Percentiles rank a stretch among this genome's conserved stretches.
These are phyloP conservation scores for Arachnomyces sp. DNA, from an alignment of 2,329 filamentous ascomycete species.

Conservation along the genomic window DNA sequence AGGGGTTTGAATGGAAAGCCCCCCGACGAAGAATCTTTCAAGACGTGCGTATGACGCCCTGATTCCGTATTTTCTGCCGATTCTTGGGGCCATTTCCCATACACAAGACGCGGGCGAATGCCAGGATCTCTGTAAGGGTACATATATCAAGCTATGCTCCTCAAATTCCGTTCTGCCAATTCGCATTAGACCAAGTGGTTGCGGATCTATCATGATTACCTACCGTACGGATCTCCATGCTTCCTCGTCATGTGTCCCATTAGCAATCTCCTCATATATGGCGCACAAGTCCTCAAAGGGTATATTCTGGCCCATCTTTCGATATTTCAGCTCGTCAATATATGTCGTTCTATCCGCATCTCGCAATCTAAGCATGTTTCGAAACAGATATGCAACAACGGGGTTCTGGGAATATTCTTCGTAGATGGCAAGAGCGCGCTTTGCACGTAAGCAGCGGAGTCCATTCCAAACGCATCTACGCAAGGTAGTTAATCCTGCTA, in stretches of 20 bases:
- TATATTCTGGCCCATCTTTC: not conserved
- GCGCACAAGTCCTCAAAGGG: not conserved
- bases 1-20: not conserved
- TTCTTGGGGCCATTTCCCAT: not conserved
- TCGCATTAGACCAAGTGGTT: not conserved
- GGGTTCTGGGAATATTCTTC: not conserved
- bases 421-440: not conserved
- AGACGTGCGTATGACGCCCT: conserved; percentile 1
- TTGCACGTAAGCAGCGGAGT: not conserved
- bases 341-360: not conserved
- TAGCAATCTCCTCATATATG: not conserved
- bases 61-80: not conserved
- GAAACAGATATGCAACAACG: not conserved
- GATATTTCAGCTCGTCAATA: not conserved
- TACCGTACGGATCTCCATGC: not conserved
- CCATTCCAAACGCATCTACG: conserved; percentile 1
- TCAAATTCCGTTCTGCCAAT: not conserved
- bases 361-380: not conserved
- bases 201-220: too few species aligned
- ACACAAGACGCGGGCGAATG: not conserved
- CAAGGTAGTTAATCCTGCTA: not conserved
- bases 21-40: not conserved
- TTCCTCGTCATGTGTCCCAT: not conserved
- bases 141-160: not conserved
- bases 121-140: not conserved